Evolutionary conservation across 1,284 basidiomycete species (phyloP), one percentile per base, ranked within the genome.

Genomic region (Ganoderma lucidum): DNA sequence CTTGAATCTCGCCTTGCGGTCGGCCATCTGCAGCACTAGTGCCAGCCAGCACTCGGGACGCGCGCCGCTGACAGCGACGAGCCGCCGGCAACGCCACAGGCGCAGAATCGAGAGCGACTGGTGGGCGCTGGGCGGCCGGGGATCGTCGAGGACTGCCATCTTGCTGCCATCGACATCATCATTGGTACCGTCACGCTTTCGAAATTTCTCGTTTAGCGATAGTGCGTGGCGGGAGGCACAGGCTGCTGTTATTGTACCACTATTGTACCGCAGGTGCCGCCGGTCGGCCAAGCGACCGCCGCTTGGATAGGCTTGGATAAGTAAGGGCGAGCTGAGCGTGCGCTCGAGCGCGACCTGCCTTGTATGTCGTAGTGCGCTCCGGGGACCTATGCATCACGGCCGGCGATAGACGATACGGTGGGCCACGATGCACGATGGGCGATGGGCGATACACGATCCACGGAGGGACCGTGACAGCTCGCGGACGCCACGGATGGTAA

Each of bases 111-210:
- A 35, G 35, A 35, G 35, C 1, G 35, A 35, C 35, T 35, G 58
- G 66, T 67, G 69, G 68, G 68, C 66, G 62, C 70, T 68, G 58
- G 10, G 61, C 71, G 71, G 71, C 61, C 62, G 45, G 62, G 41
- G 70, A 71, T 71, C 70, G 68, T 63, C 71, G n/a, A 19, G 45
- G 61, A 14, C 23, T 23, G 23, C 23, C 23, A 23, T n/a, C n/a
- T n/a, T n/a, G 45, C 10, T 70, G 68, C 70, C 71, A 70, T 69
- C 69, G 15, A 23, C 59, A 23, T n/a, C 56, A n/a, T 4, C 56
- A n/a, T 4, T 28, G 28, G 15, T 30, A 58, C 15, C 56, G 28
- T 58, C 39, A 42, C 23, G 30, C 30, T 30, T 56, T 17, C 17
- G 14, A 56, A 15, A 35, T 32, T 6, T 35, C 53, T 48, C 6